Conservation (phyloP, 129 eudicot species). For the Erigeron canadensis region DNA sequence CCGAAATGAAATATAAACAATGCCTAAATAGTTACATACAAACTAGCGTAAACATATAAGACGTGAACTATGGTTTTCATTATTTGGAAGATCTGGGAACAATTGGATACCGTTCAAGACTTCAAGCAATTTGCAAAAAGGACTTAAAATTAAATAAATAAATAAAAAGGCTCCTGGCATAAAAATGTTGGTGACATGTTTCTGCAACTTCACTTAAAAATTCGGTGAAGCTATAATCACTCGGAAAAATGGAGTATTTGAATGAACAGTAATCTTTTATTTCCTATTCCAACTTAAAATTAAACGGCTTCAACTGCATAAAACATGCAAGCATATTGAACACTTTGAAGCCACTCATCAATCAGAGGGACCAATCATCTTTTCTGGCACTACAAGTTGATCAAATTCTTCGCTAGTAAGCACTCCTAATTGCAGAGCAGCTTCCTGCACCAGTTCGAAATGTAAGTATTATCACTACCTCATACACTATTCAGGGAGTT, state of each 20-base stretch:
- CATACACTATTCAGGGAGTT: not conserved
- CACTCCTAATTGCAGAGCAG: slow-evolving; percentile 74
- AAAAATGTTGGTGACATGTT: slow-evolving; percentile 16
- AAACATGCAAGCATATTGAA: not conserved
- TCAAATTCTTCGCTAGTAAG: slow-evolving; percentile 85
- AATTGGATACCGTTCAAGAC: not conserved
- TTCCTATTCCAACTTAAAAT: slow-evolving; percentile 18
- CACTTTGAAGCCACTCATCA: slow-evolving; percentile 19
- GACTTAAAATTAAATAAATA: no score
- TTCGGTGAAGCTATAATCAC: not conserved
- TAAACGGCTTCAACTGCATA: slow-evolving; percentile 23
- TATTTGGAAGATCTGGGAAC: not conserved
- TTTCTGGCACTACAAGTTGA: slow-evolving; percentile 79
- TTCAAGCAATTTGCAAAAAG: not conserved
- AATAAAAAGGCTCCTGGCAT: not conserved
- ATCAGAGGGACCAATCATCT: slow-evolving; percentile 91
- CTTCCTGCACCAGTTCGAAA: slow-evolving; percentile 59
- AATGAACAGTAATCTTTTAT: slow-evolving; percentile 25
- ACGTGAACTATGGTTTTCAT: not conserved
- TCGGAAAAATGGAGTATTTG: slow-evolving; percentile 15
- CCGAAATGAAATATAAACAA: no score
- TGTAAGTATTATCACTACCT: not conserved
- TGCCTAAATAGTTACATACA: no score
- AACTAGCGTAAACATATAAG: no score
- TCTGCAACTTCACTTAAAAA: slow-evolving; percentile 16